Conservation (phyloP, 257 asterid genomes). For the Gynochthodes officinalis region DNA sequence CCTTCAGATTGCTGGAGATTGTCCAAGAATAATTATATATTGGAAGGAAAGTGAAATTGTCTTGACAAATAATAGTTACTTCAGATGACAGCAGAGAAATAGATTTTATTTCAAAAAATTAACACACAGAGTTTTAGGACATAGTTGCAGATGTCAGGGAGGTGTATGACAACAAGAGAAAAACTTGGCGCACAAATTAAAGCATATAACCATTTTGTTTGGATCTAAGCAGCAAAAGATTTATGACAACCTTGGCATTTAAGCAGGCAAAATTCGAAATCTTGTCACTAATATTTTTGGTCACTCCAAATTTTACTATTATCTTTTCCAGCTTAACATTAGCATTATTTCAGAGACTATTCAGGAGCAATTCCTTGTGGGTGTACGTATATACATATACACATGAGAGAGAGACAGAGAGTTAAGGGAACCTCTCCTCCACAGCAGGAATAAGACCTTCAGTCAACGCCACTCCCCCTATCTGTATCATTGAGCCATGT, state of each 20-base stretch:
- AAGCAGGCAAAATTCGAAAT: not conserved
- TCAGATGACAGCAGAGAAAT: no score
- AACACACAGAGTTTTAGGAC: not conserved
- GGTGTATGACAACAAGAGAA: no score
- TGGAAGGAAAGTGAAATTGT: not conserved
- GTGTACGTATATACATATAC: not conserved
- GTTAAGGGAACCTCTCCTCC: slow-evolving; percentile 73
- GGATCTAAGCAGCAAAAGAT: not conserved
- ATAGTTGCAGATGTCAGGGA: not conserved
- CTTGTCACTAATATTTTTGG: not conserved
- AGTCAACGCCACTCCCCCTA: slow-evolving; percentile 85
- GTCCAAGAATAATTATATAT: not conserved
- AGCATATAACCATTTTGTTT: not conserved
- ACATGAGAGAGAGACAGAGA: not conserved
- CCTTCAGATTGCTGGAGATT: not conserved
- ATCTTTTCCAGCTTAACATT: not conserved
- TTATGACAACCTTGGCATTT: not conserved
- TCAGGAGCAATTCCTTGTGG: not conserved
- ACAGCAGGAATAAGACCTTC: slow-evolving; percentile 84
- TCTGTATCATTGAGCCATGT: slow-evolving; percentile 45
- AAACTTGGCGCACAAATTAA: no score
- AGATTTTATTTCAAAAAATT: not conserved
- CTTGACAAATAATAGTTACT: not conserved
- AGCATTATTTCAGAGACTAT: not conserved
- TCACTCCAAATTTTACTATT: not conserved